phyloP scores from a whole-genome alignment of 495 filamentous ascomycete genomes.

The Penicillium malachiteum region DNA sequence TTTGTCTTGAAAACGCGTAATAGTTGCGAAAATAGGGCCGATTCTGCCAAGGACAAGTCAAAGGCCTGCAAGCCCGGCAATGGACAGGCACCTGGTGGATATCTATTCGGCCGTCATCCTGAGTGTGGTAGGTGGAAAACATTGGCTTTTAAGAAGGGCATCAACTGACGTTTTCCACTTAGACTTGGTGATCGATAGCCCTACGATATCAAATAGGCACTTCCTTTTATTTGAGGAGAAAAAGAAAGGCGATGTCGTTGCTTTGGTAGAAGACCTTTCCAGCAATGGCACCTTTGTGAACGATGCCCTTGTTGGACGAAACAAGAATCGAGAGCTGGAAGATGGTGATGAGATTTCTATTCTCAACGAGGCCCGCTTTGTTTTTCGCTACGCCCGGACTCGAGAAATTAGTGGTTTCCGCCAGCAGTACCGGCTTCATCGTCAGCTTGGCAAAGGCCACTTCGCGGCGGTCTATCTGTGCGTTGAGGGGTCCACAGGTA shows the following conservation, averaged over 20 bases:
- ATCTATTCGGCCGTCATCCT: slow-evolving; percentile 86
- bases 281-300: slow-evolving; percentile 97
- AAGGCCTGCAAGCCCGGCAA: slow-evolving; percentile 25
- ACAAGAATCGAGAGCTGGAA: slow-evolving; percentile 81
- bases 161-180: not conserved
- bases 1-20: slow-evolving; percentile 71
- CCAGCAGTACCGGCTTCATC: slow-evolving; percentile 80
- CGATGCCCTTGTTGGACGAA: slow-evolving; percentile 84
- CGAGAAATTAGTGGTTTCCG: slow-evolving; percentile 73
- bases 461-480: slow-evolving; percentile 95
- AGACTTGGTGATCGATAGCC: slow-evolving; percentile 79
- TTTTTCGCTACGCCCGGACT: slow-evolving; percentile 83
- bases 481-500: slow-evolving; percentile 78
- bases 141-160: not conserved
- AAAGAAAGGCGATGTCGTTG: slow-evolving; percentile 72
- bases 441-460: slow-evolving; percentile 92
- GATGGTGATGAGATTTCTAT: slow-evolving; percentile 90
- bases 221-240: slow-evolving; percentile 88
- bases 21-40: slow-evolving; percentile 56
- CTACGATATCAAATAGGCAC: slow-evolving; percentile 93
- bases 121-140: slow-evolving; percentile 74
- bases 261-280: slow-evolving; percentile 88
- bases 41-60: slow-evolving; percentile 42
- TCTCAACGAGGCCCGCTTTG: slow-evolving; percentile 75
- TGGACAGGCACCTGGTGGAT: slow-evolving; percentile 71